These are phyloP conservation scores for Clonostachys rosea DNA, from an alignment of 2,329 filamentous ascomycete genomes.

Conservation along the genomic window DNA sequence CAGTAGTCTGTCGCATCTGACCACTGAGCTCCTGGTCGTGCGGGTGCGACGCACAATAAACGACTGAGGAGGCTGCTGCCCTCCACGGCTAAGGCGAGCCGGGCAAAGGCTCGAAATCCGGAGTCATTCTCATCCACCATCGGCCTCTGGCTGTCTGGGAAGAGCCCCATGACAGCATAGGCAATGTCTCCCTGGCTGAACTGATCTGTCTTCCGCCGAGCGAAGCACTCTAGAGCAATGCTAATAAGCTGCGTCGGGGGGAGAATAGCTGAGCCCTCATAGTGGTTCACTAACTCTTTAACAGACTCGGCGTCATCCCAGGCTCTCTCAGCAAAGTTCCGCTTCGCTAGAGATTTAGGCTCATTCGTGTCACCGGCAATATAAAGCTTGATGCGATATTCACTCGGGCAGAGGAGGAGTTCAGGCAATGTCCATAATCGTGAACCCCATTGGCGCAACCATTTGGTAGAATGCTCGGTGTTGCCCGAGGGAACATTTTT, in stretches of 20 bases:
- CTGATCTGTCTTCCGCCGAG: conserved; percentile 24
- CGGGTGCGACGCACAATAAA: conserved; percentile 31
- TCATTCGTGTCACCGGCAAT: conserved; percentile 3
- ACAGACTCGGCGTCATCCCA: conserved; percentile 31
- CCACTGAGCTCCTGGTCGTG: conserved; percentile 23
- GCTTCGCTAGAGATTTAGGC: conserved; percentile 21
- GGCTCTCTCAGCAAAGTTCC: conserved; percentile 28
- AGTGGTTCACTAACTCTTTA: conserved; percentile 38
- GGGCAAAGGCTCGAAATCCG: conserved; percentile 39
- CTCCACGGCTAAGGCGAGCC: conserved; percentile 38
- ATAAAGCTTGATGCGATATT: conserved; percentile 9
- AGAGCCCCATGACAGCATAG: conserved; percentile 40
- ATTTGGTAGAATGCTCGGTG: conserved; percentile 3
- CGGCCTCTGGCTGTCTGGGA: conserved; percentile 26
- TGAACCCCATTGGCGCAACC: conserved; percentile 34
- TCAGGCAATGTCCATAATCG: conserved; percentile 42
- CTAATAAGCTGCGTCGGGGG: conserved; percentile 32
- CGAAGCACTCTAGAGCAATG: conserved; percentile 22
- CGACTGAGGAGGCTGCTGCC: conserved; percentile 37
- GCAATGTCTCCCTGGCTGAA: conserved; percentile 31
- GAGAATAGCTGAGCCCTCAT: conserved; percentile 31
- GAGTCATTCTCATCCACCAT: conserved; percentile 27
- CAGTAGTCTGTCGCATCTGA: conserved; percentile 32
- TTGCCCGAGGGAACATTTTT: conserved; percentile 12
- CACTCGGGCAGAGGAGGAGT: conserved; percentile 12